phyloP scores from a whole-genome alignment of 495 filamentous ascomycete species.

The Penicillium soppii region DNA sequence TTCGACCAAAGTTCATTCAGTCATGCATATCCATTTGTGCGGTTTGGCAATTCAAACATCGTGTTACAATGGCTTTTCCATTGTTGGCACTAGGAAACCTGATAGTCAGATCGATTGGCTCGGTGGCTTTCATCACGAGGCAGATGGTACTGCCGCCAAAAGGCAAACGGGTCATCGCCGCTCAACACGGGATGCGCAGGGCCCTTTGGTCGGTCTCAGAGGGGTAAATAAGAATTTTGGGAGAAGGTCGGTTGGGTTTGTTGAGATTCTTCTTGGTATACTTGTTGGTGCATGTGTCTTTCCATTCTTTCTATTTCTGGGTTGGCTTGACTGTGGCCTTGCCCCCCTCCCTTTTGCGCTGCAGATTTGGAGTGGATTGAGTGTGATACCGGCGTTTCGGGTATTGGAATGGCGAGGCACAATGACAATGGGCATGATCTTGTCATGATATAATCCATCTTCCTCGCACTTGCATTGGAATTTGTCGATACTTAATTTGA shows the following conservation, averaged over 20 bases:
- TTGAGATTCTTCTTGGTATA: neutral
- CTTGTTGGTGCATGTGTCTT: constrained; percentile 6
- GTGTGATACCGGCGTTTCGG: constrained; percentile 17
- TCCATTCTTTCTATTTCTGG: constrained; percentile 15
- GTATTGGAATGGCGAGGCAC: constrained; percentile 17
- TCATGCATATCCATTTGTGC: constrained; percentile 24
- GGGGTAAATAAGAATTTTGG: neutral
- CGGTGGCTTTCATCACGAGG: constrained; percentile 21
- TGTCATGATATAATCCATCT: constrained; percentile 19
- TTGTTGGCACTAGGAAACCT: constrained; percentile 9
- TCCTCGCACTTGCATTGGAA: neutral
- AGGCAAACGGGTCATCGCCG: constrained; percentile 18
- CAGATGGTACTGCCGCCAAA: constrained; percentile 7
- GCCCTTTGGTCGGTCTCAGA: constrained; percentile 2
- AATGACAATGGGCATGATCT: constrained; percentile 7
- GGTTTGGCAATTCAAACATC: constrained; percentile 14
- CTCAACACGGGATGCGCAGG: constrained; percentile 6
- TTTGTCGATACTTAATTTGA: constrained; percentile 9
- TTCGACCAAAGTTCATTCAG: constrained; percentile 16
- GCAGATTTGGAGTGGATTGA: constrained; percentile 13
- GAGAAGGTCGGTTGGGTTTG: neutral
- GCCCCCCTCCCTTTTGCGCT: constrained; percentile 7
- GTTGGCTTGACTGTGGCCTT: constrained; percentile 15
- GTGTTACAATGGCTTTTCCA: constrained; percentile 26
- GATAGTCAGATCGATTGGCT: constrained; percentile 14